Evolutionary conservation across 306 rosid genomes (phyloP), one percentile per base, ranked within the genome.

Genomic region (Ochetophila trinervis): DNA sequence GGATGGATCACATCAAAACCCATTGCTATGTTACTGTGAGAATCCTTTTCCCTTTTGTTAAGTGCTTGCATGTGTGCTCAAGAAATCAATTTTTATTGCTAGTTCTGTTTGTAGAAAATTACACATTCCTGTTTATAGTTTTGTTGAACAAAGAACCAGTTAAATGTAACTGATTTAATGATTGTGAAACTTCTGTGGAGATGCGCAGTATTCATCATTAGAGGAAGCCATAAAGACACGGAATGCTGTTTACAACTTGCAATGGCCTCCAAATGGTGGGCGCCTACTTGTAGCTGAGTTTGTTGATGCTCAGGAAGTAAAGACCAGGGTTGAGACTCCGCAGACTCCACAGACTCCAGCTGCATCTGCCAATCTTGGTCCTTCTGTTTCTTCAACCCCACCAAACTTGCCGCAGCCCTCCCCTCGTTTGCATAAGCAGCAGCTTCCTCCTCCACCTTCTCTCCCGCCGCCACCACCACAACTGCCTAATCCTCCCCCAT

Each of bases 1-100:
- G 99, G 99, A 94, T 94, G 97, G 99, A 94, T 76, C 99, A 88
- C 76, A 94, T 94, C 59, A 94, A 94, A 84, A 90, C 99, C 54
- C 99, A 94, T 74, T 94, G 99, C 92, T 94, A 80, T 77, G 96
- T 94, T 63, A 88, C 99, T 30, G 99, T 94, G 82, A 81, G 95
- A 48, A 34, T 67, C 57, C 60, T 74, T 54, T 63, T 24, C 55
- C 44, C 57, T 21, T 47, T 34, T 53, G 6, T 65, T 52, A 3
- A 2, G 23, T 17, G 36, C 9, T 51, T 20, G 14, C 17, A 35
- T 53, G 18, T 8, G 56, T 5, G 24, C 20, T 50, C 19, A 17
- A 15, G 54, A 17, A 16, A 0, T 15, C 17, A 47, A 16, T 5
- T 16, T 50, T 50, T 17, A 50, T 2, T 50, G 6, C 21, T 50